A percentile compares a stretch with the other conserved stretches of the same genome.
These are phyloP conservation scores for Podaxis sp. DNA, from an alignment of 768 basidiomycete species.

Conservation along the genomic window DNA sequence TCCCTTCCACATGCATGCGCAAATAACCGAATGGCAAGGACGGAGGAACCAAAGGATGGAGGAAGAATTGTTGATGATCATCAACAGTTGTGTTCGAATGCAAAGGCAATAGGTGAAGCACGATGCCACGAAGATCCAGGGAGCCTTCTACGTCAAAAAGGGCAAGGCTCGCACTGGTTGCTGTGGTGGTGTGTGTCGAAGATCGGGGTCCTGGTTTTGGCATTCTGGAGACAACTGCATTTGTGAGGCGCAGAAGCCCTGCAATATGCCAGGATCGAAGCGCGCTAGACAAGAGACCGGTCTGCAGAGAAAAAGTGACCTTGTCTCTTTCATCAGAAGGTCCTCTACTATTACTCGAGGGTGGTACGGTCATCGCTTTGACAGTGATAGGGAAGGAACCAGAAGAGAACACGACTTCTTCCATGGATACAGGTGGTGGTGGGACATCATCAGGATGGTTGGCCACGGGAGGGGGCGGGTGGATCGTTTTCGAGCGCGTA, in stretches of 20 bases:
- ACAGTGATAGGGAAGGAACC: constrained; percentile 61
- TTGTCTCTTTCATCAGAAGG: constrained; percentile 22
- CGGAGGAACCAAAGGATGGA: constrained; percentile 60
- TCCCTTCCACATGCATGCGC: constrained; percentile 49
- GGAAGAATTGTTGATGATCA: constrained; percentile 42
- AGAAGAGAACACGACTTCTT: constrained; percentile 57
- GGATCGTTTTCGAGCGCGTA: neutral
- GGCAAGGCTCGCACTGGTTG: neutral
- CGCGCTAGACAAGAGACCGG: constrained; percentile 50
- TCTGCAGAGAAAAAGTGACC: constrained; percentile 28
- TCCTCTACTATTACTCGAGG: constrained; percentile 18
- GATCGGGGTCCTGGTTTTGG: neutral
- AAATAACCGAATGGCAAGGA: constrained; percentile 45
- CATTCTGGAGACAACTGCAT: constrained; percentile 24
- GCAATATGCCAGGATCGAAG: constrained; percentile 57
- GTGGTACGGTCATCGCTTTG: constrained; percentile 45
- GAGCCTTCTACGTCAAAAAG: constrained; percentile 9
- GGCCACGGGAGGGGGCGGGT: neutral
- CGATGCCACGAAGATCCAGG: constrained; percentile 34
- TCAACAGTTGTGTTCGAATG: constrained; percentile 18
- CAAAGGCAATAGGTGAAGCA: constrained; percentile 48
- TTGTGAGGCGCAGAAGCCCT: constrained; percentile 40
- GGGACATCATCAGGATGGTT: neutral
- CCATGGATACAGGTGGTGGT: constrained; percentile 16
- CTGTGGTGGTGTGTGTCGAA: neutral